Percentiles rank a stretch among this genome's conserved stretches.
Evolutionary conservation across 441 rosid species (phyloP).

Genomic region (Jatropha podagrica): DNA sequence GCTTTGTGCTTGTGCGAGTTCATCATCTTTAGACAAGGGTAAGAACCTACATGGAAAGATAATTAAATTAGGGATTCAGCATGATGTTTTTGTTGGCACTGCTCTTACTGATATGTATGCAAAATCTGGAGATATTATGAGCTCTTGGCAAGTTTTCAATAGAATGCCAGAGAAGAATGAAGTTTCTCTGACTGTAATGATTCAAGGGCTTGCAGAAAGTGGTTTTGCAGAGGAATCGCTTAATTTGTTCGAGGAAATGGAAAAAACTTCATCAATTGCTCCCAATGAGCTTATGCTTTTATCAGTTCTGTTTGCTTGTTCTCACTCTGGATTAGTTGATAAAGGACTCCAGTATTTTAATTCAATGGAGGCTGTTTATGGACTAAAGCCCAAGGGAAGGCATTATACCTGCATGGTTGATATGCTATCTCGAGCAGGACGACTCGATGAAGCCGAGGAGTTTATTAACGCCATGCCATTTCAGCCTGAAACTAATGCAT

Average conservation of each 20-base stretch:
- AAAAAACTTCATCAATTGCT: slow-evolving; percentile 25
- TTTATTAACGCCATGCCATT: slow-evolving; percentile 54
- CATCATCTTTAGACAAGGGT: slow-evolving; percentile 53
- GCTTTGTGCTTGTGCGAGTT: slow-evolving; percentile 50
- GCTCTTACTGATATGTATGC: slow-evolving; percentile 69
- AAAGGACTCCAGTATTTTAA: slow-evolving; percentile 48
- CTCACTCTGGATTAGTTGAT: slow-evolving; percentile 58
- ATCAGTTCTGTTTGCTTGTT: slow-evolving; percentile 60
- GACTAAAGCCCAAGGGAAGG: slow-evolving; percentile 41
- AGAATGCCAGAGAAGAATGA: slow-evolving; percentile 48
- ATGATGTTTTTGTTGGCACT: slow-evolving; percentile 47
- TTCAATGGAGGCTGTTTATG: slow-evolving; percentile 43
- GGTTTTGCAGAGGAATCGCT: slow-evolving; percentile 51
- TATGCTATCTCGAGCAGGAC: slow-evolving; percentile 62
- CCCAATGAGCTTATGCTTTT: slow-evolving; percentile 51
- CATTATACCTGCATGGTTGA: slow-evolving; percentile 59
- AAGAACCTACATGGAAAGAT: slow-evolving; percentile 55
- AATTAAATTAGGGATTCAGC: slow-evolving; percentile 43
- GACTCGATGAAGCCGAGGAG: slow-evolving; percentile 53
- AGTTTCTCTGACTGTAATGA: slow-evolving; percentile 55
- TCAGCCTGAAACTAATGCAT: slow-evolving; percentile 49
- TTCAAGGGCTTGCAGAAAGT: slow-evolving; percentile 60
- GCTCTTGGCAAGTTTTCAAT: slow-evolving; percentile 41
- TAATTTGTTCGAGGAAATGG: slow-evolving; percentile 47
- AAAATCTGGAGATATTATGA: slow-evolving; percentile 55